Conservation (phyloP, 2,329 filamentous ascomycete genomes). For the Colletotrichum endophyticum region DNA sequence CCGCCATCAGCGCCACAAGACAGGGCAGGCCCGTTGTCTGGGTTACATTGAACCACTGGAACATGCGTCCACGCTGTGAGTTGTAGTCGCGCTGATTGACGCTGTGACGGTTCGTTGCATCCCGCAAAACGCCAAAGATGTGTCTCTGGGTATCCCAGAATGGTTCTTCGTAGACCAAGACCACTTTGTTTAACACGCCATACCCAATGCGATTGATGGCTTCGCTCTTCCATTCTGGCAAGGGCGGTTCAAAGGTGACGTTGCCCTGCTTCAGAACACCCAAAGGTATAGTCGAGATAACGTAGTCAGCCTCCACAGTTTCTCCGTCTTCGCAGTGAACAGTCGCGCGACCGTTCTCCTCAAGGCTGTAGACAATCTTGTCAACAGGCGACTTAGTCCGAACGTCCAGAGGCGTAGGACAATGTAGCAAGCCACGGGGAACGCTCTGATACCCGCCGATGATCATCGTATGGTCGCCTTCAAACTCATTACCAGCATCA, state of each 20-base stretch:
- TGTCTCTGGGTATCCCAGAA: conserved; percentile 93
- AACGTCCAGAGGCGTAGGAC: conserved; percentile 78
- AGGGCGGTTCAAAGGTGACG: conserved; percentile 84
- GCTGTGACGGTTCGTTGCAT: conserved; percentile 72
- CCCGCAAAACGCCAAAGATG: conserved; percentile 90
- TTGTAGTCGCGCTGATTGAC: conserved; percentile 81
- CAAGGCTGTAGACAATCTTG: conserved; percentile 68
- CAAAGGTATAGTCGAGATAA: conserved; percentile 90
- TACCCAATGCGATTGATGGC: conserved; percentile 87
- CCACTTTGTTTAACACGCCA: conserved; percentile 93
- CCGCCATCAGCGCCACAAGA: conserved; percentile 92
- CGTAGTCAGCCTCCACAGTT: conserved; percentile 79
- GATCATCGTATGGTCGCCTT: conserved; percentile 92
- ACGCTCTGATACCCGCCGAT: conserved; percentile 94
- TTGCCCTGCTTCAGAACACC: conserved; percentile 87
- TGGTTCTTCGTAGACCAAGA: conserved; percentile 84
- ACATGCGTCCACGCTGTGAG: conserved; percentile 84
- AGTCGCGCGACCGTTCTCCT: conserved; percentile 32
- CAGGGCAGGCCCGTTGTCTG: conserved; percentile 88
- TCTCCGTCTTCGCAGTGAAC: conserved; percentile 82
- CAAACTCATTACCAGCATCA: conserved; percentile 96
- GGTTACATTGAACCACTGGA: conserved; percentile 96
- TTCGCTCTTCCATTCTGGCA: conserved; percentile 86
- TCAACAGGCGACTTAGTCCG: conserved; percentile 75
- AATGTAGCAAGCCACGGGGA: conserved; percentile 82